phyloP scores from a whole-genome alignment of 345 rosid genomes.

The Microthlaspi erraticum region DNA sequence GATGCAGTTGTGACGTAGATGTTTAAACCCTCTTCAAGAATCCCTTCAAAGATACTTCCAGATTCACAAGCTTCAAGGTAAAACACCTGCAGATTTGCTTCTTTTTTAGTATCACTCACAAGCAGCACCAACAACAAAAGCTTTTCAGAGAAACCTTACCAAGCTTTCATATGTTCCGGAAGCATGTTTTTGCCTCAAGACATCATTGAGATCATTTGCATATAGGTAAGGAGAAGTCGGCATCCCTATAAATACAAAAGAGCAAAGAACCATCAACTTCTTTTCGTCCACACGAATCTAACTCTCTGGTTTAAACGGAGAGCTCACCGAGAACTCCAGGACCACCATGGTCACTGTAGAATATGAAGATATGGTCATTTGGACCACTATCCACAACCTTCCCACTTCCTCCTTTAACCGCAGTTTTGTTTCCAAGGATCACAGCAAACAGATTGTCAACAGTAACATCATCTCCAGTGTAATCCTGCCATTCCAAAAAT shows the following conservation, averaged over 20 bases:
- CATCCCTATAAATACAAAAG: conserved; percentile 67
- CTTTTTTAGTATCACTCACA: conserved; percentile 9
- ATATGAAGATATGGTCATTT: conserved; percentile 88
- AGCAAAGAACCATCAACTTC: conserved; percentile 5
- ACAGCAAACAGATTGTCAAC: conserved; percentile 80
- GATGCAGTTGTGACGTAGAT: conserved; percentile 96
- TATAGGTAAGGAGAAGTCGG: conserved; percentile 88
- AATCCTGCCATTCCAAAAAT: conserved; percentile 64
- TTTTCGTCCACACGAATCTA: conserved; percentile 15
- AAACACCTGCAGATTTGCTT: conserved; percentile 70
- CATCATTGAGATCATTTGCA: conserved; percentile 76
- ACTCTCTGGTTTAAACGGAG: conserved; percentile 15
- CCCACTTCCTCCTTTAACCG: conserved; percentile 84
- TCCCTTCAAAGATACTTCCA: conserved; percentile 97
- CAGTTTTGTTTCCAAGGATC: conserved; percentile 84
- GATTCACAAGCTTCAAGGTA: conserved; percentile 99
- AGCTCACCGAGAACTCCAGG: conserved; percentile 94
- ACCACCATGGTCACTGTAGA: conserved; percentile 90
- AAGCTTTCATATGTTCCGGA: conserved; percentile 78
- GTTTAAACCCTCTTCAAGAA: conserved; percentile 88
- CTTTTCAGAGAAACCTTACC: conserved; percentile 51
- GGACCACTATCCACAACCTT: conserved; percentile 95
- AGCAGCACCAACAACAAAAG: neutral
- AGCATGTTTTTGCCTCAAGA: conserved; percentile 80
- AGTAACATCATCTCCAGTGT: conserved; percentile 76